Evolutionary conservation across 441 rosid genomes (phyloP).

Genomic region (Breynia disticha): DNA sequence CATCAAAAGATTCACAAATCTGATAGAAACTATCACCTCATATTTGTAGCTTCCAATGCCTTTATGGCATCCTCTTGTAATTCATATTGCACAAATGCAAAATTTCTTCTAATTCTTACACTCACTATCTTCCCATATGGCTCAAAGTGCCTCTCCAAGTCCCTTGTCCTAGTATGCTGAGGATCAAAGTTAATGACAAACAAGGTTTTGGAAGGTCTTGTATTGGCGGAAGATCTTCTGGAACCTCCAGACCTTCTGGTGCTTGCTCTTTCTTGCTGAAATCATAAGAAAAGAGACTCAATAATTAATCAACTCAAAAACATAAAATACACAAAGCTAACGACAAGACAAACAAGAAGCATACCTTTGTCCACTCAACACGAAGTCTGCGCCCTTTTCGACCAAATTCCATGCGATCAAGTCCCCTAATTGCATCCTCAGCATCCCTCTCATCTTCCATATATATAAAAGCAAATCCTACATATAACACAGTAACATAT

Average conservation of each 20-base stretch:
- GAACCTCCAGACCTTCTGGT: constrained; percentile 41
- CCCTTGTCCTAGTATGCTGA: constrained; percentile 64
- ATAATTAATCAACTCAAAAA: neutral
- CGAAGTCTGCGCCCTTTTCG: constrained; percentile 92
- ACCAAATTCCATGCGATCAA: constrained; percentile 77
- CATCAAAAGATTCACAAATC: neutral
- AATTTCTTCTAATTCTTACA: constrained; percentile 88
- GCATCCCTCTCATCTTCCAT: constrained; percentile 99
- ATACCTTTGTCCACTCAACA: constrained; percentile 95
- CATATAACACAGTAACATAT: constrained; percentile 9
- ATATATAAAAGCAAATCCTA: constrained; percentile 89
- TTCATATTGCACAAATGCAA: constrained; percentile 89
- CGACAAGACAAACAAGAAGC: neutral
- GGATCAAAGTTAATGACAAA: constrained; percentile 96
- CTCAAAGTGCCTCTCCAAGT: constrained; percentile 91
- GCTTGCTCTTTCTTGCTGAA: constrained; percentile 70
- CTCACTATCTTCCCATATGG: constrained; percentile 78
- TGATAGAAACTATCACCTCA: constrained; percentile 39
- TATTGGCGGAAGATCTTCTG: constrained; percentile 44
- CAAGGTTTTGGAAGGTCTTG: constrained; percentile 81
- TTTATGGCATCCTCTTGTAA: constrained; percentile 75
- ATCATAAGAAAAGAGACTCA: neutral
- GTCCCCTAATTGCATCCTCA: constrained; percentile 87
- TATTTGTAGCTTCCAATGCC: constrained; percentile 76
- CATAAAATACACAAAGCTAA: neutral